Base-by-base conservation (phyloP, 2,329 filamentous ascomycete genomes). In the Clonostachys byssicola region DNA sequence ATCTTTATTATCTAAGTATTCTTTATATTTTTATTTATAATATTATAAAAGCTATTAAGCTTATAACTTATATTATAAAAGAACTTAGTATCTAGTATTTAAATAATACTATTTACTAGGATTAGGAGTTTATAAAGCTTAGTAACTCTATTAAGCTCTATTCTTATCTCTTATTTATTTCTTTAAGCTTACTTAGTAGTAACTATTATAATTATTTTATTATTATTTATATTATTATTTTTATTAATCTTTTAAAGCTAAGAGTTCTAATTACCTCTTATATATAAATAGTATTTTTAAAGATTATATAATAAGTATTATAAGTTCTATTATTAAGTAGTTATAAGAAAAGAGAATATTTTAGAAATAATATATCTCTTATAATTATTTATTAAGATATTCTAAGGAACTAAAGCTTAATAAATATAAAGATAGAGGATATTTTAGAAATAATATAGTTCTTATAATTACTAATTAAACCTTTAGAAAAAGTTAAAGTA, bases 361-460 rank as follows among this genome's bases (percentile, higher is more conserved):
- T 17, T 40, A 34, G n/a, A 35, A 45, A 45, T 40, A 45, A n/a
- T 23, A 36, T 34, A 35, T 17, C n/a, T 40, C 9, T 33, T 41
- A 33, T 44, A 38, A 40, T 45, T 45, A 48, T n/a, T 48, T 20
- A 38, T 45, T 44, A 48, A 33, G 33, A 3, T 18, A 42, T 33
- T 34, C 12, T 18, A 42, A 18, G 35, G 35, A 47, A 16, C 43
- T 45, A 36, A 45, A 23, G 13, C 4, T n/a, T 45, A 36, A n/a
- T n/a, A n/a, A n/a, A n/a, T n/a, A n/a, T n/a, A n/a, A n/a, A n/a
- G n/a, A n/a, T n/a, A n/a, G n/a, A n/a, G n/a, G n/a, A n/a, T n/a
- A n/a, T n/a, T n/a, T n/a, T n/a, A n/a, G n/a, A 34, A 14, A 43
- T 34, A 17, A 45, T 34, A 44, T 18, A n/a, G n/a, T n/a, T 43